Base-by-base conservation (phyloP, 169 alveolate species). In the Plasmodium ovale region DNA sequence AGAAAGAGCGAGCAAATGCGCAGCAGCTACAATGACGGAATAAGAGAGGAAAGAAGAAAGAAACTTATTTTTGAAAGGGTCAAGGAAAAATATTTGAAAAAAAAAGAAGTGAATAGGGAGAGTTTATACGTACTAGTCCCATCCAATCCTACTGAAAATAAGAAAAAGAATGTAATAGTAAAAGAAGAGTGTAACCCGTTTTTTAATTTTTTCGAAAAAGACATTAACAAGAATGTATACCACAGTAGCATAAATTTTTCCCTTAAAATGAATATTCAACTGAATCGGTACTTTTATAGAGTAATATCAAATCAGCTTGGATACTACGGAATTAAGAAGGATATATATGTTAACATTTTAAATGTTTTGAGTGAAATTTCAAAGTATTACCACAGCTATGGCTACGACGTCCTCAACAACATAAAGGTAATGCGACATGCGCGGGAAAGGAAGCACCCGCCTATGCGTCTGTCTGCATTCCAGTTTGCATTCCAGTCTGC, bases 111-210 rank as follows among this genome's bases (percentile, higher is more conserved):
- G 1, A 49, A n/a, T 10, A 10, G 12, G 65, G 54, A 35, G 31
- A n/a, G 33, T 82, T 21, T 58, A 9, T 53, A 47, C 25, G 16
- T 64, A 19, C 29, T 31, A 0, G 1, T 25, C 7, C 31, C 29
- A 16, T 33, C 42, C 29, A 33, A 42, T 21, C 9, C 37, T 25
- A 21, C 16, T 29, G 31, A 29, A 31, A 82, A 69, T 53, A 82
- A 64, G 16, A 65, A 82, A 58, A 29, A 67, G 35, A 54, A 49
- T 51, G 21, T 33, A 12, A 27, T 82, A 31, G 3, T 67, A 29
- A 39, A 42, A 27, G 90, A 82, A 82, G 29, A 64, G 65, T 65
- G 47, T 53, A 82, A 82, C 51, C 90, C 90, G 19, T 82, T 82
- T 65, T 82, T 82, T 82, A 51, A 67, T 70, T 82, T 82, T 65